Conservation (phyloP, 495 filamentous ascomycete genomes). For the Xylaria venustula region DNA sequence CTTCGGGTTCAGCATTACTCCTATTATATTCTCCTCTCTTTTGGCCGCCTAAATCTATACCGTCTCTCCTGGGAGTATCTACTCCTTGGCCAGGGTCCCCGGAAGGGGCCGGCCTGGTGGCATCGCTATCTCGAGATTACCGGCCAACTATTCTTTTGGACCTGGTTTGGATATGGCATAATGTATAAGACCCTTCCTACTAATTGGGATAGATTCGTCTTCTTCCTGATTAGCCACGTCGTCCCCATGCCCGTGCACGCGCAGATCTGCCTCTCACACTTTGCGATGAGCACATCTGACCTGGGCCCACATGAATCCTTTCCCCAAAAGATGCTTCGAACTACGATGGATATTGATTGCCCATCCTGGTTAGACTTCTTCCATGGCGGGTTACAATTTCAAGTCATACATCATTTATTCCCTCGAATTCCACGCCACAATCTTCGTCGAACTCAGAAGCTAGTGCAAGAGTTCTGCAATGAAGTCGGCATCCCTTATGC, state of each 20-base stretch:
- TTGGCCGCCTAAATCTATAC: conserved; percentile 94
- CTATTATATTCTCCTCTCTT: conserved; percentile 81
- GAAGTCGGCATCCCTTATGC: conserved; percentile 94
- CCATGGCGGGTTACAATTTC: conserved; percentile 95
- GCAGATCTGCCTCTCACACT: conserved; percentile 95
- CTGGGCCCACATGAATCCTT: conserved; percentile 86
- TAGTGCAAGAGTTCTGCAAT: conserved; percentile 85
- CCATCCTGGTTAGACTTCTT: conserved; percentile 94
- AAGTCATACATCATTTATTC: conserved; percentile 92
- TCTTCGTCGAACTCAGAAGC: conserved; percentile 73
- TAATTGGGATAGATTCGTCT: conserved; percentile 66
- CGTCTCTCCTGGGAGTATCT: conserved; percentile 80
- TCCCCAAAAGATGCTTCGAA: conserved; percentile 93
- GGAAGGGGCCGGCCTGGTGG: conserved; percentile 83
- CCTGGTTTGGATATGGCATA: conserved; percentile 86
- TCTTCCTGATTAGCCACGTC: conserved; percentile 83
- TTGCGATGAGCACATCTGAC: conserved; percentile 94
- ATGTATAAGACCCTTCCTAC: conserved; percentile 75
- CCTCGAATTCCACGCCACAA: conserved; percentile 96
- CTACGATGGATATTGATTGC: conserved; percentile 98
- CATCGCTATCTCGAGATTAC: conserved; percentile 80
- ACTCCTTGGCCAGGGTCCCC: conserved; percentile 70
- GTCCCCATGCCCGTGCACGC: conserved; percentile 86
- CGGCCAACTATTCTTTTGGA: conserved; percentile 88
- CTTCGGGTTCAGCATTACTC: conserved; percentile 76